Evolutionary conservation across 2,329 filamentous ascomycete species (phyloP).

Genomic region (Epichloe typhina): DNA sequence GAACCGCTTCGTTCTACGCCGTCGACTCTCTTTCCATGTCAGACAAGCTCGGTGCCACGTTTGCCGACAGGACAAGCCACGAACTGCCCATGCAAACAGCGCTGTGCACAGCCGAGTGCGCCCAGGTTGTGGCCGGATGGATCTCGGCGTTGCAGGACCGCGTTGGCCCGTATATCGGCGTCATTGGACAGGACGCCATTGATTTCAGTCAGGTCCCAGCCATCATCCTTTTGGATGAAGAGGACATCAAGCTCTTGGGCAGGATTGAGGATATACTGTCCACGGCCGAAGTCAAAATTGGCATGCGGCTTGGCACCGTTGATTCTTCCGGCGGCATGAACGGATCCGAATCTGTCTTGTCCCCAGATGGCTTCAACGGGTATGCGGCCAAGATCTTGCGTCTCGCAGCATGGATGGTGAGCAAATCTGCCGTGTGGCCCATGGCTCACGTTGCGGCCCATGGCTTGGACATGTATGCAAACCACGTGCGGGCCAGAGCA

Average conservation of each 20-base stretch:
- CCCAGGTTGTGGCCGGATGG: slow-evolving; percentile 91
- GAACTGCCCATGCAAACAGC: slow-evolving; percentile 84
- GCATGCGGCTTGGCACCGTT: slow-evolving; percentile 11
- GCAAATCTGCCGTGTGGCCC: slow-evolving; percentile 86
- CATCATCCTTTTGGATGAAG: slow-evolving; percentile 82
- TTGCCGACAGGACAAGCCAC: slow-evolving; percentile 68
- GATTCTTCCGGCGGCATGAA: slow-evolving; percentile 32
- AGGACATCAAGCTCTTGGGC: slow-evolving; percentile 72
- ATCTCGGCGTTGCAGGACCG: slow-evolving; percentile 84
- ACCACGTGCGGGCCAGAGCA: slow-evolving; percentile 36
- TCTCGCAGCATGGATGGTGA: slow-evolving; percentile 74
- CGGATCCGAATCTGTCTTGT: slow-evolving; percentile 38
- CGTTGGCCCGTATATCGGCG: slow-evolving; percentile 77
- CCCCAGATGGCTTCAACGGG: slow-evolving; percentile 51
- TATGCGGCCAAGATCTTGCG: slow-evolving; percentile 76
- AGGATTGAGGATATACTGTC: slow-evolving; percentile 72
- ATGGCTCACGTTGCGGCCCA: slow-evolving; percentile 42
- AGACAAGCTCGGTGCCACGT: slow-evolving; percentile 72
- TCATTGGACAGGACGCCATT: slow-evolving; percentile 71
- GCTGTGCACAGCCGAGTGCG: slow-evolving; percentile 87
- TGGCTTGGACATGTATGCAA: slow-evolving; percentile 42
- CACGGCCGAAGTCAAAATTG: slow-evolving; percentile 70
- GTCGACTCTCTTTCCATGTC: slow-evolving; percentile 84
- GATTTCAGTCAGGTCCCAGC: slow-evolving; percentile 71
- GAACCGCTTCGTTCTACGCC: slow-evolving; percentile 91